These are phyloP conservation scores for Fusarium papillatum DNA, from an alignment of 2,329 filamentous ascomycete species.

Conservation along the genomic window DNA sequence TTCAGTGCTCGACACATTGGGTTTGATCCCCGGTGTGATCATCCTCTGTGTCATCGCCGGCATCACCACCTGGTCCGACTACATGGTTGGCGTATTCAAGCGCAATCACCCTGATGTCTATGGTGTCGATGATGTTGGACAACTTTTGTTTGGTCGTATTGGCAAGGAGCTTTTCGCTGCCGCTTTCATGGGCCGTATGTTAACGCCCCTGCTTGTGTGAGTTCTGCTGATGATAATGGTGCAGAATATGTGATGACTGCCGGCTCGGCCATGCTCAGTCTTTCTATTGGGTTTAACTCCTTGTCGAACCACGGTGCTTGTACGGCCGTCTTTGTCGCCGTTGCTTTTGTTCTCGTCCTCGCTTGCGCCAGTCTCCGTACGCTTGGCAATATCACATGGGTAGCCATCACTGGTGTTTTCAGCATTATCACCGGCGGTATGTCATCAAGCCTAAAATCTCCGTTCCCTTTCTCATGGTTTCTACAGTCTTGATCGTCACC, in stretches of 20 bases:
- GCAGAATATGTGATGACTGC: neutral
- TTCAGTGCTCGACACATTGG: neutral
- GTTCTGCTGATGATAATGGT: neutral
- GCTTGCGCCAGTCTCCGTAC: neutral
- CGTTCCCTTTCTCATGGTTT: neutral
- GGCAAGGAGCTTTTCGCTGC: neutral
- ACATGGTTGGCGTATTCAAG: neutral
- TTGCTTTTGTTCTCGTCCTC: neutral
- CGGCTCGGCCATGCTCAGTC: neutral
- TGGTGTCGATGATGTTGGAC: neutral
- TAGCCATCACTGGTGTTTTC: neutral
- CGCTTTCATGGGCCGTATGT: neutral
- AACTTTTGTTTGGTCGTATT: neutral
- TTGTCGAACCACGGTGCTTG: neutral
- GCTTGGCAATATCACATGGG: neutral
- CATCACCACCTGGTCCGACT: neutral
- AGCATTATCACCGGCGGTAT: neutral
- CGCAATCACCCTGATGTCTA: neutral
- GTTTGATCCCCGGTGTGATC: neutral
- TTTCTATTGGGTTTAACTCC: neutral
- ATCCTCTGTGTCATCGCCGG: neutral
- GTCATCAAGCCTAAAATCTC: neutral
- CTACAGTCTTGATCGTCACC: neutral
- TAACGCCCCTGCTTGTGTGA: neutral
- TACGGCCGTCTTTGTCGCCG: neutral